Conservation (phyloP, 2,329 filamentous ascomycete genomes). For the Colletotrichum trifolii region DNA sequence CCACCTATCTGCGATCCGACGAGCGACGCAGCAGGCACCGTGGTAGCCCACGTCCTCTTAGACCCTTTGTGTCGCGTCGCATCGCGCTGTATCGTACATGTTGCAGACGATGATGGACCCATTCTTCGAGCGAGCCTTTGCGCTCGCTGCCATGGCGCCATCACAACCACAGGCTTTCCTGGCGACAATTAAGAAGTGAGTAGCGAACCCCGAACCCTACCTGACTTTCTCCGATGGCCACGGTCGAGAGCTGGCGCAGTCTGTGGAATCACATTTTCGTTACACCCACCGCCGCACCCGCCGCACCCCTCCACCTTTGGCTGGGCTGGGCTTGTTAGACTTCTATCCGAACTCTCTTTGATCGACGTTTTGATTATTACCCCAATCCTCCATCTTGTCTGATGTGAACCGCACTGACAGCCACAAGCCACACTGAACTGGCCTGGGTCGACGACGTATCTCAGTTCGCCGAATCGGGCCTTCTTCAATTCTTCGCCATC, state of each 20-base stretch:
- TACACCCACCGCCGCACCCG: not conserved
- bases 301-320: not conserved
- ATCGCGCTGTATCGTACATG: not conserved
- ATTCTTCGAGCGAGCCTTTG: constrained; percentile 25
- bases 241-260: too few relatives aligned
- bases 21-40: constrained; percentile 1
- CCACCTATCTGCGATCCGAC: constrained; percentile 1
- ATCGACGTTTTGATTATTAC: not conserved
- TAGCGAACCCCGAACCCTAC: not conserved
- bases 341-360: not conserved
- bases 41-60: constrained; percentile 9
- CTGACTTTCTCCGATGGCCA: too few relatives aligned
- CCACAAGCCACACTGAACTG: constrained; percentile 16
- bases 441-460: constrained; percentile 53
- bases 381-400: not conserved
- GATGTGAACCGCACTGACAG: constrained; percentile 12
- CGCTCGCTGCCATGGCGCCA: constrained; percentile 16
- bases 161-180: constrained; percentile 14
- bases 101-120: constrained; percentile 17
- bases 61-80: not conserved
- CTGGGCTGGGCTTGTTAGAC: constrained; percentile 1
- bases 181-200: constrained; percentile 21
- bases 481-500: constrained; percentile 51
- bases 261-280: not conserved
- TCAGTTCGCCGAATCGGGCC: constrained; percentile 53